phyloP scores from a whole-genome alignment of 768 basidiomycete species.

The Auricularia sp. region DNA sequence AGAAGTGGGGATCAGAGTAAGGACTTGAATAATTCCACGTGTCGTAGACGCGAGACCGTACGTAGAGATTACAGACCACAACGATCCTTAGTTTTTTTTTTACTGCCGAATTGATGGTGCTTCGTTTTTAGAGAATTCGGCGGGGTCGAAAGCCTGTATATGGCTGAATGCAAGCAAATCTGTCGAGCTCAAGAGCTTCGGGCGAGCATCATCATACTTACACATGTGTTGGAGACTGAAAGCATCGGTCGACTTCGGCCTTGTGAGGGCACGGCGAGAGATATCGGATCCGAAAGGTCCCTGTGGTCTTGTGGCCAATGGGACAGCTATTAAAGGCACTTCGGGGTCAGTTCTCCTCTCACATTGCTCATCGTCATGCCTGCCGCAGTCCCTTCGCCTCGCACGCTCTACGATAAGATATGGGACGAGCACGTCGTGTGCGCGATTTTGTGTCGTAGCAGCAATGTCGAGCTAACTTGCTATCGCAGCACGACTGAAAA shows the following conservation, averaged over 20 bases:
- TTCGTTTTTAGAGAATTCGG: too few species aligned
- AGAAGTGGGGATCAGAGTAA: neutral
- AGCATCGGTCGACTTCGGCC: too few species aligned
- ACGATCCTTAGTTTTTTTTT: neutral
- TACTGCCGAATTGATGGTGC: neutral
- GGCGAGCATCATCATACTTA: too few species aligned
- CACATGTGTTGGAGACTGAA: too few species aligned
- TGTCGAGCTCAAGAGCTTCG: too few species aligned
- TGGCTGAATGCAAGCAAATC: too few species aligned
- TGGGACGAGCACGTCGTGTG: slow-evolving; percentile 96
- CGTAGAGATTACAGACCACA: neutral
- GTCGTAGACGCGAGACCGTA: neutral
- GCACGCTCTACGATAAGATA: slow-evolving; percentile 95
- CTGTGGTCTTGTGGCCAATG: too few species aligned
- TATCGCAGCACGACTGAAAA: slow-evolving; percentile 52
- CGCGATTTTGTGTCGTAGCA: slow-evolving; percentile 17
- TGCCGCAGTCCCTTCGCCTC: slow-evolving; percentile 48
- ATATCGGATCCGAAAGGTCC: too few species aligned
- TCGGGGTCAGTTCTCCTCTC: neutral
- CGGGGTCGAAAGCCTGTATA: too few species aligned
- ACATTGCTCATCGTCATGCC: slow-evolving; percentile 32
- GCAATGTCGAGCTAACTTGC: slow-evolving; percentile 4
- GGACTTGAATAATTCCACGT: neutral
- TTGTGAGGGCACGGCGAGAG: too few species aligned
- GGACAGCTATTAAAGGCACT: neutral